Conservation (phyloP, 768 basidiomycete species). For the Lactarius evosmus region DNA sequence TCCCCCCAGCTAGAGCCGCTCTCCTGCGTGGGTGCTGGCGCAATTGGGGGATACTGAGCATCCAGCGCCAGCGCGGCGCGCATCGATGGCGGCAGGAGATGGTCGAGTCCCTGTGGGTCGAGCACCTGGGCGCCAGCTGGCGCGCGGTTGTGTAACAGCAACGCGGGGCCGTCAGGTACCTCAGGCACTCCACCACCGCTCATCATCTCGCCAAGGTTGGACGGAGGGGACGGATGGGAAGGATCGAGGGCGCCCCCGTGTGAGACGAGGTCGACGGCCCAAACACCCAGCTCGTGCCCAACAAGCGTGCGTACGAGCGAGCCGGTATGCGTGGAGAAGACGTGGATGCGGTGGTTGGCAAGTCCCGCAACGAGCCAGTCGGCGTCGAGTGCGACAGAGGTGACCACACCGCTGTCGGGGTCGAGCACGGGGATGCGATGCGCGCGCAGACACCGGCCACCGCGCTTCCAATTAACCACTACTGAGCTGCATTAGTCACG, state of each 20-base stretch:
- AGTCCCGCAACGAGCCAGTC: constrained; percentile 88
- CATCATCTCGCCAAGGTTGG: background rate
- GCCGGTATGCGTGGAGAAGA: constrained; percentile 80
- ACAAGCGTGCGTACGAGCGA: constrained; percentile 70
- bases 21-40: background rate
- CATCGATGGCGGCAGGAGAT: constrained; percentile 41
- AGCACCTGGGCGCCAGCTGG: constrained; percentile 18
- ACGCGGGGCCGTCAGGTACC: constrained; percentile 13
- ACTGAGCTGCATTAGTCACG: background rate
- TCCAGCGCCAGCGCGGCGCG: constrained; percentile 51
- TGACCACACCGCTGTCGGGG: constrained; percentile 67
- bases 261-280: constrained; percentile 81
- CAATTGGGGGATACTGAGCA: constrained; percentile 9
- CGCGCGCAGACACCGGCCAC: constrained; percentile 26
- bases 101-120: constrained; percentile 25
- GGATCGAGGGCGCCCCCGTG: constrained; percentile 47
- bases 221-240: constrained; percentile 9
- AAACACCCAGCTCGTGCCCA: constrained; percentile 89
- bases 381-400: constrained; percentile 78
- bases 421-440: constrained; percentile 30
- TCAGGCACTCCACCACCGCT: constrained; percentile 5
- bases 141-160: constrained; percentile 24
- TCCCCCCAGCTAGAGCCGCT: constrained; percentile 2
- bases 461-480: constrained; percentile 30
- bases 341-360: constrained; percentile 77